Evolutionary conservation across 2,329 filamentous ascomycete species (phyloP).

Genomic region (Aspergillus amoenus): DNA sequence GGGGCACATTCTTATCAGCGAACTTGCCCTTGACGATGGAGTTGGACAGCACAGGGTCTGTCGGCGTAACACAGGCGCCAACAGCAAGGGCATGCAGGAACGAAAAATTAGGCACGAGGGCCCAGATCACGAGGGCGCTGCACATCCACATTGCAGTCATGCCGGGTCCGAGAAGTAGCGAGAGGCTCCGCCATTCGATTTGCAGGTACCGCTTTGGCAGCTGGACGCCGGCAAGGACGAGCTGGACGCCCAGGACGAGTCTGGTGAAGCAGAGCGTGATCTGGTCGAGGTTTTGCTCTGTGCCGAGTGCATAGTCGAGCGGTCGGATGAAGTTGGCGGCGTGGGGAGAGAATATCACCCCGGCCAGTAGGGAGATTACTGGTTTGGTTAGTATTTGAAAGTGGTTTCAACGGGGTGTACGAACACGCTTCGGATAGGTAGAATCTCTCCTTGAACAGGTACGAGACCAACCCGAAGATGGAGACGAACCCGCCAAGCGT

Average conservation of each 20-base stretch:
- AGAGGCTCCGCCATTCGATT: conserved; percentile 74
- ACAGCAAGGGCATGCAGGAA: conserved; percentile 79
- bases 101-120: conserved; percentile 66
- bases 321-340: conserved; percentile 75
- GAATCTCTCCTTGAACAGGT: conserved; percentile 82
- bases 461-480: conserved; percentile 86
- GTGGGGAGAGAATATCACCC: conserved; percentile 74
- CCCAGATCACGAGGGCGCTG: conserved; percentile 78
- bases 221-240: conserved; percentile 85
- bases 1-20: conserved; percentile 85
- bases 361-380: conserved; percentile 83
- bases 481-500: conserved; percentile 84
- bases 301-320: conserved; percentile 67
- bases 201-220: conserved; percentile 78
- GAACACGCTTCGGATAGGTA: conserved; percentile 87
- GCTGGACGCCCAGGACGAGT: conserved; percentile 83
- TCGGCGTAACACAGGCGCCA: conserved; percentile 86
- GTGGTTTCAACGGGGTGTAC: conserved; percentile 35
- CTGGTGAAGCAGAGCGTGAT: conserved; percentile 83
- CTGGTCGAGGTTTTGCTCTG: conserved; percentile 60
- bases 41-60: conserved; percentile 83
- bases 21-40: conserved; percentile 93
- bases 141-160: conserved; percentile 86
- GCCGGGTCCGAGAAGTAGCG: conserved; percentile 74
- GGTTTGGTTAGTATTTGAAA: conserved; percentile 7